phyloP scores from a whole-genome alignment of 176 grass and related monocot genomes.

The Canna indica region DNA sequence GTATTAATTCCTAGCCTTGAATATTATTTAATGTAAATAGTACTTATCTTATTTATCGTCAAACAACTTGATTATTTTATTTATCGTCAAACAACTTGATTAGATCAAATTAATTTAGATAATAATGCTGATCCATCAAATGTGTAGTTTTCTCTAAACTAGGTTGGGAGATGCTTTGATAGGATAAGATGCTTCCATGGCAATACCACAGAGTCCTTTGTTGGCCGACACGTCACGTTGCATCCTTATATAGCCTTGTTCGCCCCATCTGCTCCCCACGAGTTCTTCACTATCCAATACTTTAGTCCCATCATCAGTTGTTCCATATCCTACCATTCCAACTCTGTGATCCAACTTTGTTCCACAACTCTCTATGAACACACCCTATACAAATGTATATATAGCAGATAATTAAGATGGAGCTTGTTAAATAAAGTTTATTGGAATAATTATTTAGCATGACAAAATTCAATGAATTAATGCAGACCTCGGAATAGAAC shows the following conservation, averaged over 20 bases:
- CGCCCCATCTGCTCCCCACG: neutral
- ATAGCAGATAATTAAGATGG: too few relatives aligned
- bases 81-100: too few relatives aligned
- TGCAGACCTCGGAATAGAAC: constrained; percentile 61
- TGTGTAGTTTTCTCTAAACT: too few relatives aligned
- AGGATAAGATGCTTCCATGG: constrained; percentile 2
- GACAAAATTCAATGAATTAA: too few relatives aligned
- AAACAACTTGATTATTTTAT: too few relatives aligned
- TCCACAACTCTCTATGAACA: constrained; percentile 28
- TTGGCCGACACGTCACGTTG: neutral
- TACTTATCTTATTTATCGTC: too few relatives aligned
- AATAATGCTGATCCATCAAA: too few relatives aligned
- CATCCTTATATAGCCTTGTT: constrained; percentile 6
- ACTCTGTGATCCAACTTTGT: neutral
- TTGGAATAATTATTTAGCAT: too few relatives aligned
- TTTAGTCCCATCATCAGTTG: neutral
- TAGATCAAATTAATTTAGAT: too few relatives aligned
- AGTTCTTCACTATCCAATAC: constrained; percentile 13
- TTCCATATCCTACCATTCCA: neutral
- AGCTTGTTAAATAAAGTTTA: too few relatives aligned
- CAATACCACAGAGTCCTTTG: neutral
- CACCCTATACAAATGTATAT: constrained; percentile 40
- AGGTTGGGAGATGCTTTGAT: neutral
- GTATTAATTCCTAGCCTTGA: too few relatives aligned
- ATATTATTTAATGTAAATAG: too few relatives aligned